Evolutionary conservation across 2,329 filamentous ascomycete genomes (phyloP), one percentile per base, ranked within the genome.

Genomic region (Dactylonectria estremocensis): DNA sequence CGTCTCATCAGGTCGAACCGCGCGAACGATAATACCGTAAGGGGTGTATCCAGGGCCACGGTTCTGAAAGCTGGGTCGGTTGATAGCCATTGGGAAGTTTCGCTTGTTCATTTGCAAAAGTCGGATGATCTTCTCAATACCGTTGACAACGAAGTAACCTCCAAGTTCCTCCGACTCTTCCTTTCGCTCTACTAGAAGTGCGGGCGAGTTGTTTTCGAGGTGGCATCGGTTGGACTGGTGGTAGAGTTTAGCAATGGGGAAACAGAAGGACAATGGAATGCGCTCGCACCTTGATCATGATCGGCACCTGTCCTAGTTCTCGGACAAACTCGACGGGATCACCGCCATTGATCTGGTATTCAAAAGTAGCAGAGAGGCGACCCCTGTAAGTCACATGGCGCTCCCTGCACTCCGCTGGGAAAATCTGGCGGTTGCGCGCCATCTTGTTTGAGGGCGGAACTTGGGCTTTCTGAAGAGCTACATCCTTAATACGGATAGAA

Each of bases 81-180:
- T 89, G 80, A 98, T 98, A 53, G 95, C 95, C 89, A 98, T 93
- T 57, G 96, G 95, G 78, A 94, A 98, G 81, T 99, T 99, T 77
- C 96, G 89, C 81, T 94, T 90, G 79, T 95, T 94, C 69, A 98
- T 89, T 71, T 97, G 91, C 69, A 99, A 87, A 85, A 98, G 91
- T 78, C 96, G 94, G 75, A 98, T 95, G 65, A 98, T 90, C 84
- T 98, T 98, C 81, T 99, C 96, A 77, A 95, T 97, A 72, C 96
- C 96, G 80, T 99, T 99, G 77, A 99, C 93, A 76, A 99, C 91
- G 78, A 98, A 99, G 81, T 98, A 99, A 50, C 96, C 96, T 43
- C 96, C 96, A 35, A 98, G 83, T 81, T 99, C 96, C 81, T 99
- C 96, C 0, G 95, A 93, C 81, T 99, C 96, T 83, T 99, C 96